Evolutionary conservation across 257 asterid genomes (phyloP), one percentile per base, ranked within the genome.

Genomic region (Leptodermis oblonga): DNA sequence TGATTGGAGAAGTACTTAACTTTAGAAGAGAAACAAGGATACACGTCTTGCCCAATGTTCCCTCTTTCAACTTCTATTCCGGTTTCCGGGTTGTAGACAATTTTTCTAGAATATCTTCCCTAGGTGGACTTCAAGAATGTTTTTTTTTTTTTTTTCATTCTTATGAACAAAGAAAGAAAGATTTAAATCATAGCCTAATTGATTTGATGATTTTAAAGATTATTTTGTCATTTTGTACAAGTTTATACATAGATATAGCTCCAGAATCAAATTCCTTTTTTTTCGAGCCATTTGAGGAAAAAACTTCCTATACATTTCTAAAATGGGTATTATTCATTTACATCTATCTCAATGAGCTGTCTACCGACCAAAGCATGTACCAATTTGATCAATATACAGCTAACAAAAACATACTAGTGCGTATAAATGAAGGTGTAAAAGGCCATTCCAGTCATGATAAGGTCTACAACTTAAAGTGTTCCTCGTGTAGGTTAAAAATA

Each of bases 51-150:
- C 56, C 68, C 62, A 61, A 22, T 4, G 43, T 37, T 13, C 25
- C 41, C 31, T 13, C 5, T 20, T 22, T n/a, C 31, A 28, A 6
- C 13, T 17, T 4, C 42, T 56, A 14, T 51, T 45, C 25, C 4
- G 20, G 14, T 22, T 5, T 26, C 25, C 28, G 2, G 41, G 9
- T 4, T 7, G 42, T 30, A 54, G 49, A 70, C 28, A 46, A 26
- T 68, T 54, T 60, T 46, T 48, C 53, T 69, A 28, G 17, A 20
- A 26, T 51, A 60, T 26, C 11, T 25, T 46, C 36, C 52, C 61
- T 56, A 11, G 45, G 45, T 43, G 22, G 68, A 43, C 34, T 9
- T 49, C 20, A 48, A 48, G 69, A 71, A 34, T 46, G 37, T 52
- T 10, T 10, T 39, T 4, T 4, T 39, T 4, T 39, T 39, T 39